phyloP scores from a whole-genome alignment of 805 yeast species.

The Sugiyamaella marilandica region DNA sequence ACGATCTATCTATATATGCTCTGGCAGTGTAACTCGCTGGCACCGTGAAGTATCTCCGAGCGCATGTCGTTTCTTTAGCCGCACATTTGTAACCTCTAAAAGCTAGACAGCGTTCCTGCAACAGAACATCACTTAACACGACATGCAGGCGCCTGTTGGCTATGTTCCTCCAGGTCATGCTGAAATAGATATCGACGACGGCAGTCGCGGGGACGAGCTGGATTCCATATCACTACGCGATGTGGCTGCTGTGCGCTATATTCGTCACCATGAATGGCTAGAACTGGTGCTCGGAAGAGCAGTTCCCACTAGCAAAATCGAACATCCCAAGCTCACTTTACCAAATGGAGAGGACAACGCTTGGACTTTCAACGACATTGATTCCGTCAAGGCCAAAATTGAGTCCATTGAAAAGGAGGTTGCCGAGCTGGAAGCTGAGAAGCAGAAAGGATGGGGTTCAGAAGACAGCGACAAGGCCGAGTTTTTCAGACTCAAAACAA shows the following conservation, averaged over 20 bases:
- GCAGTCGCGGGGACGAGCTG: slow-evolving; percentile 36
- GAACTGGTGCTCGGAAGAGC: slow-evolving; percentile 38
- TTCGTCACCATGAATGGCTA: slow-evolving; percentile 43
- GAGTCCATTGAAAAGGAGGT: slow-evolving; percentile 24
- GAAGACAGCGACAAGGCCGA: slow-evolving; percentile 20
- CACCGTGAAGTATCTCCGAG: no score
- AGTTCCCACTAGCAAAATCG: slow-evolving; percentile 25
- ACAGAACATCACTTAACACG: background rate
- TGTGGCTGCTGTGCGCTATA: slow-evolving; percentile 39
- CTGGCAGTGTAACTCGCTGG: no score
- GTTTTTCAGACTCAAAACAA: slow-evolving; percentile 21
- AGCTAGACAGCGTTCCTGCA: background rate
- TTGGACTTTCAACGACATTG: slow-evolving; percentile 17
- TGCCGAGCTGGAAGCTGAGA: slow-evolving; percentile 22
- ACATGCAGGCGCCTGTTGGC: background rate
- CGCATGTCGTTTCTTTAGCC: background rate
- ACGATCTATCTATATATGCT: no score
- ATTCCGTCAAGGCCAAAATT: slow-evolving; percentile 21
- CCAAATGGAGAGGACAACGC: slow-evolving; percentile 1
- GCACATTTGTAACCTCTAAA: background rate
- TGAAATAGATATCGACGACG: slow-evolving; percentile 23
- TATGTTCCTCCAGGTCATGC: slow-evolving; percentile 7
- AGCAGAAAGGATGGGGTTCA: slow-evolving; percentile 14
- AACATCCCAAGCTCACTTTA: slow-evolving; percentile 17
- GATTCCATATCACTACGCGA: slow-evolving; percentile 39